Evolutionary conservation across 2,329 filamentous ascomycete species (phyloP).

Genomic region (Talaromyces sp.): DNA sequence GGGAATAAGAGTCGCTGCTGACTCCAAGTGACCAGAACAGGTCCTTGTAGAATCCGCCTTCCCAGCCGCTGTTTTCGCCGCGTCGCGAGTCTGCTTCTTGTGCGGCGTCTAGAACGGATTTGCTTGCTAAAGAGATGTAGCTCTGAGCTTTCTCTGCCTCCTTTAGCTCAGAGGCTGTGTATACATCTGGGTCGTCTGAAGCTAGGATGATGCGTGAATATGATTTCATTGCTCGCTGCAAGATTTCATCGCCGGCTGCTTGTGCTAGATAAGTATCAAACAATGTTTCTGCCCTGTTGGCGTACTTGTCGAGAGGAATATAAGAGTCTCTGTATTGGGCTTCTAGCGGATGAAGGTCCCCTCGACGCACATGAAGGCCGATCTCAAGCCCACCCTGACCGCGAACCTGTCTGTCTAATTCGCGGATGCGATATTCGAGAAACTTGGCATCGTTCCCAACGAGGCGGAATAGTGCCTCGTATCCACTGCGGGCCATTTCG

Average conservation of each 20-base stretch:
- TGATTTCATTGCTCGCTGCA: conserved; percentile 37
- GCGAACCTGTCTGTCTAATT: conserved; percentile 46
- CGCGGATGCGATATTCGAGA: conserved; percentile 54
- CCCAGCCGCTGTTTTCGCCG: conserved; percentile 77
- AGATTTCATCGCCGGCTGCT: conserved; percentile 10
- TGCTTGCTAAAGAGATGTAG: conserved; percentile 70
- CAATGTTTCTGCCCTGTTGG: conserved; percentile 54
- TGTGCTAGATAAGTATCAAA: conserved; percentile 31
- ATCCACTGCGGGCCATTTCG: conserved; percentile 63
- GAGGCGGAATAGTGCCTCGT: conserved; percentile 70
- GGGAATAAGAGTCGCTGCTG: conserved; percentile 14
- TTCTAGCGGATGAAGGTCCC: conserved; percentile 73
- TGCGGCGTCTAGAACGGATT: conserved; percentile 53
- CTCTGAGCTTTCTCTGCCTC: conserved; percentile 62
- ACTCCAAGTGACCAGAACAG: conserved; percentile 75
- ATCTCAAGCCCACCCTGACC: conserved; percentile 53
- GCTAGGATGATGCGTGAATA: conserved; percentile 56
- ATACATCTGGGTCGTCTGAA: conserved; percentile 76
- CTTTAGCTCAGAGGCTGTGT: conserved; percentile 59
- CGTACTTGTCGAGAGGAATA: conserved; percentile 67
- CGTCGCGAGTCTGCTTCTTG: neutral
- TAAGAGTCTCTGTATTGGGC: conserved; percentile 74
- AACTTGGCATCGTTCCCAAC: conserved; percentile 62
- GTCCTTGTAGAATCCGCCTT: conserved; percentile 77
- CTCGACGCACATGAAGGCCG: conserved; percentile 74